Conservation (phyloP, 805 yeast genomes). For the Nematodospora valgi region DNA sequence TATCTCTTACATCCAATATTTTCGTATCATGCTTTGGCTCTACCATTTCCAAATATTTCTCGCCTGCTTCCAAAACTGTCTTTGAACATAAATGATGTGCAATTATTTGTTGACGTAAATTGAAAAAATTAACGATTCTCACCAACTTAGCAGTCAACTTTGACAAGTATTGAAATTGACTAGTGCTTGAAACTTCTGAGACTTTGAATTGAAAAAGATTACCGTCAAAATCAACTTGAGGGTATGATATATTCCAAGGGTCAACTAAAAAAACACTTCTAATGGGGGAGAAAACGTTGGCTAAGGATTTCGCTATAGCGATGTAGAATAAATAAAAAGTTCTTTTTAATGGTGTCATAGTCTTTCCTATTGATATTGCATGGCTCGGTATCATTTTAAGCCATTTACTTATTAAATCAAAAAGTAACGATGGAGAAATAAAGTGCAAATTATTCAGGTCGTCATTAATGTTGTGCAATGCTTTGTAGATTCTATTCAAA, state of each 20-base stretch:
- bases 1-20: conserved; percentile 8
- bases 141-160: conserved; percentile 24
- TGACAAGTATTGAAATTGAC: conserved; percentile 19
- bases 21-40: conserved; percentile 9
- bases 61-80: conserved; percentile 13
- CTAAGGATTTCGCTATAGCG: conserved; percentile 32
- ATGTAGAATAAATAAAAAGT: conserved; percentile 32
- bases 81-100: conserved; percentile 17
- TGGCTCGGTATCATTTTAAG: conserved; percentile 33
- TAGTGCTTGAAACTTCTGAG: conserved; percentile 12
- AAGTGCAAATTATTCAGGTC: conserved; percentile 17
- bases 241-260: conserved; percentile 28
- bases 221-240: conserved; percentile 27
- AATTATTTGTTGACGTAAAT: conserved; percentile 20
- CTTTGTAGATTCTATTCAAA: conserved; percentile 24
- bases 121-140: conserved; percentile 31
- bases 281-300: conserved; percentile 31
- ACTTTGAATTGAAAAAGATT: conserved; percentile 15
- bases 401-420: conserved; percentile 34
- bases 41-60: conserved; percentile 12
- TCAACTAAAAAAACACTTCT: conserved; percentile 34
- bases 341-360: conserved; percentile 26
- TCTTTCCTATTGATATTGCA: conserved; percentile 24
- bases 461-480: conserved; percentile 13
- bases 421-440: conserved; percentile 28